Evolutionary conservation across 192 early-diverging fungal species (phyloP).

Genomic region (Gigaspora rosea): DNA sequence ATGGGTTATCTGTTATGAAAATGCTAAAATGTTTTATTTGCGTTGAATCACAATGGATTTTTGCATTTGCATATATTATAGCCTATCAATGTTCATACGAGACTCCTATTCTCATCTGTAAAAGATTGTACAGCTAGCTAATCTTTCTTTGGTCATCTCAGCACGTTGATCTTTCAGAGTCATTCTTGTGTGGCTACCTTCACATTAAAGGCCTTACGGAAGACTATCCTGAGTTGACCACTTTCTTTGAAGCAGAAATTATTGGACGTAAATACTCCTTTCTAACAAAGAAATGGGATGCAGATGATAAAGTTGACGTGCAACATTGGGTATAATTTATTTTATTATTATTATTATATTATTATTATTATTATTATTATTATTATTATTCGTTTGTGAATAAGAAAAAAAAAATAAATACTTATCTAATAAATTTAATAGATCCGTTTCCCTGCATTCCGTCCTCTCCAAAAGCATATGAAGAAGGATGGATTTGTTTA

Average conservation of each 20-base stretch:
- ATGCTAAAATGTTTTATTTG: not conserved
- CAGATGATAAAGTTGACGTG: conserved; percentile 70
- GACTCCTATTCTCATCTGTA: too few species aligned
- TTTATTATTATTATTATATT: not conserved
- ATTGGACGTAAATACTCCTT: conserved; percentile 78
- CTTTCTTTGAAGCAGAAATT: conserved; percentile 89
- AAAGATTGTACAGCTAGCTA: not conserved
- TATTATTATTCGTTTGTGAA: not conserved
- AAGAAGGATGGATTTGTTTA: conserved; percentile 49
- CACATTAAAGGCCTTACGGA: conserved; percentile 78
- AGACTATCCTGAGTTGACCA: conserved; percentile 79
- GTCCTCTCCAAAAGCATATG: conserved; percentile 49
- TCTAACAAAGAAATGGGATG: conserved; percentile 83
- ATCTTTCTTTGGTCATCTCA: conserved; percentile 30
- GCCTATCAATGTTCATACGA: too few species aligned
- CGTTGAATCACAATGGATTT: too few species aligned
- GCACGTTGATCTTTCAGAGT: conserved; percentile 70
- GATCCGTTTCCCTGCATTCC: conserved; percentile 53
- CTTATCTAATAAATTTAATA: conserved; percentile 9
- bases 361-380: not conserved
- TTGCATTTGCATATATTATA: too few species aligned
- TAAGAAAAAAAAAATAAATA: not conserved
- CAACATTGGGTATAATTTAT: conserved; percentile 70
- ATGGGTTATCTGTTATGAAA: not conserved
- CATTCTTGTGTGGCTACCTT: conserved; percentile 80